These are phyloP conservation scores for Geoglossum glabrum DNA, from an alignment of 495 filamentous ascomycete genomes.

Conservation along the genomic window DNA sequence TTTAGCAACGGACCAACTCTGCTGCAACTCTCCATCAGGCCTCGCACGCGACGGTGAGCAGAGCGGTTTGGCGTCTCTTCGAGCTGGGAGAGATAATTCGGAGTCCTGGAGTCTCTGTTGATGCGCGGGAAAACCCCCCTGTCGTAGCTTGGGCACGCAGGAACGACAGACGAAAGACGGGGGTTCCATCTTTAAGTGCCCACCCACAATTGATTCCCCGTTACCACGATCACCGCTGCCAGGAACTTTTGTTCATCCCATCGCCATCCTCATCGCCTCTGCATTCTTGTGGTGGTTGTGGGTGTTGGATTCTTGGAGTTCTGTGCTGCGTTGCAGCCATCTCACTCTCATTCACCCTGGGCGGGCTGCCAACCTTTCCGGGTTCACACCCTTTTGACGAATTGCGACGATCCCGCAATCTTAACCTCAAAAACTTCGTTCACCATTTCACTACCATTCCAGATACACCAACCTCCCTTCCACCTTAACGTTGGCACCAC, in stretches of 20 bases:
- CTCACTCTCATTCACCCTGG: not conserved
- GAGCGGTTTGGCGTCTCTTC: not conserved
- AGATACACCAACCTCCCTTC: conserved; percentile 97
- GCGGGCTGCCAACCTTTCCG: not conserved
- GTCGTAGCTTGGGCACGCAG: conserved; percentile 1
- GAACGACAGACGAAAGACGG: conserved; percentile 1
- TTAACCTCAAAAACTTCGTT: conserved; percentile 7
- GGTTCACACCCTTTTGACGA: not conserved
- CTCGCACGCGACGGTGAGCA: not conserved
- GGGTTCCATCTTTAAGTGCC: not conserved
- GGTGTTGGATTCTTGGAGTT: not conserved
- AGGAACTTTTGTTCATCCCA: not conserved
- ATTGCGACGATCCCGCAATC: conserved; percentile 9
- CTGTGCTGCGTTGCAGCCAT: not conserved
- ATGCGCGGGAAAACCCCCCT: not conserved
- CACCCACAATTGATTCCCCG: not conserved
- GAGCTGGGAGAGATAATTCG: not conserved
- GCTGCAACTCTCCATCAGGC: not conserved
- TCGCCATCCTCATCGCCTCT: not conserved
- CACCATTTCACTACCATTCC: conserved; percentile 37
- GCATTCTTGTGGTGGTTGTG: not conserved
- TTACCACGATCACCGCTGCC: not conserved
- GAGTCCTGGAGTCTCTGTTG: not conserved
- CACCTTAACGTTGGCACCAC: conserved; percentile 99
- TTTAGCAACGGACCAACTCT: not conserved